phyloP scores from a whole-genome alignment of 192 early-diverging fungal species.

The Kappamyces sp. region DNA sequence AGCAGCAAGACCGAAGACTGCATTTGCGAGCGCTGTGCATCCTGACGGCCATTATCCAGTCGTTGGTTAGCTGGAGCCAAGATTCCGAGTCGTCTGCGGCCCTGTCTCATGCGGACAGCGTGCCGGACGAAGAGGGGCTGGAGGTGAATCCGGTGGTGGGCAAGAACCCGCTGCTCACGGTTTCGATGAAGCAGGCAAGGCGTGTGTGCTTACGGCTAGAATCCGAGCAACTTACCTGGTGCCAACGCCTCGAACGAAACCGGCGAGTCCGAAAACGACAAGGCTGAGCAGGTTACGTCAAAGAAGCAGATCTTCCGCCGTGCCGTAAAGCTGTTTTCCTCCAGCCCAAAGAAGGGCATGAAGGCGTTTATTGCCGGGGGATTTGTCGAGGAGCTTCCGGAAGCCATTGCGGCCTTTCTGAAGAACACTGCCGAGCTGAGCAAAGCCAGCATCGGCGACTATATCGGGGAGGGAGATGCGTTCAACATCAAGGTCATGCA shows the following conservation, averaged over 20 bases:
- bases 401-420: slow-evolving; percentile 46
- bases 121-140: neutral
- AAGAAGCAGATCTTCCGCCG: slow-evolving; percentile 41
- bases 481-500: slow-evolving; percentile 55
- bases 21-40: slow-evolving; percentile 33
- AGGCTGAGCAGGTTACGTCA: slow-evolving; percentile 41
- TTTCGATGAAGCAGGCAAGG: slow-evolving; percentile 35
- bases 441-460: slow-evolving; percentile 56
- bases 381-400: slow-evolving; percentile 38
- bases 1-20: slow-evolving; percentile 39
- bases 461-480: slow-evolving; percentile 48
- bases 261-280: slow-evolving; percentile 12
- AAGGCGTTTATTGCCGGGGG: slow-evolving; percentile 39
- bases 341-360: slow-evolving; percentile 48
- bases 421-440: slow-evolving; percentile 32
- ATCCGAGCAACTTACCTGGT: neutral
- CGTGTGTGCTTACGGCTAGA: slow-evolving; percentile 9
- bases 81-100: slow-evolving; percentile 27
- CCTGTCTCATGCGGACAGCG: neutral
- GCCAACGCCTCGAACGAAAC: slow-evolving; percentile 7
- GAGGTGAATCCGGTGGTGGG: slow-evolving; percentile 35
- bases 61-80: slow-evolving; percentile 48
- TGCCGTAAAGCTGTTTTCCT: slow-evolving; percentile 44
- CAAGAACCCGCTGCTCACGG: slow-evolving; percentile 37
- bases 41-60: slow-evolving; percentile 44